phyloP scores from a whole-genome alignment of 2,329 filamentous ascomycete species.

The Penicillium sclerotigenum region DNA sequence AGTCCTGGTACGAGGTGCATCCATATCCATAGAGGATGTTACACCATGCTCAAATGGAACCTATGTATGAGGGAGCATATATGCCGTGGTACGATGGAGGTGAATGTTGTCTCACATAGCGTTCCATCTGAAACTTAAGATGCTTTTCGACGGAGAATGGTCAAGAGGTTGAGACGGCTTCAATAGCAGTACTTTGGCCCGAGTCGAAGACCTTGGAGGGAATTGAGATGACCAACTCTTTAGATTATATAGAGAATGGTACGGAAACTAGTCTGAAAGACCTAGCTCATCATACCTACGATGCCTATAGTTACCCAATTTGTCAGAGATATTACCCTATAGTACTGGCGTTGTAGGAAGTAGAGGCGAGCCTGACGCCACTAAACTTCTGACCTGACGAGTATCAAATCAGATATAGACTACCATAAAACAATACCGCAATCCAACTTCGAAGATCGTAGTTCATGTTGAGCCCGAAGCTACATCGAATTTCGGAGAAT shows the following conservation, averaged over 20 bases:
- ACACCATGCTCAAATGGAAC: background rate
- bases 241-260: too few species aligned
- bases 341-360: background rate
- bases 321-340: too few species aligned
- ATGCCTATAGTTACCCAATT: background rate
- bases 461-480: background rate
- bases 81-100: background rate
- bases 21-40: background rate
- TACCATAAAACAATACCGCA: background rate
- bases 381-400: background rate
- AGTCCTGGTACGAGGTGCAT: conserved; percentile 6
- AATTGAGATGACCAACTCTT: background rate
- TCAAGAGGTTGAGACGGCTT: background rate
- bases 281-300: background rate
- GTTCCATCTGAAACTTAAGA: background rate
- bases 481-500: background rate
- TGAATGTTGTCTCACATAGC: conserved; percentile 3
- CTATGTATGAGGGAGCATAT: background rate
- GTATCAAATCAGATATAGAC: background rate
- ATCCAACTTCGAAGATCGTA: background rate
- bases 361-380: background rate
- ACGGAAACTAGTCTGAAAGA: background rate
- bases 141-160: background rate
- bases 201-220: too few species aligned
- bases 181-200: background rate